Evolutionary conservation across 352 stramenopile species (phyloP).

Genomic region (Thalassiosira allenii): DNA sequence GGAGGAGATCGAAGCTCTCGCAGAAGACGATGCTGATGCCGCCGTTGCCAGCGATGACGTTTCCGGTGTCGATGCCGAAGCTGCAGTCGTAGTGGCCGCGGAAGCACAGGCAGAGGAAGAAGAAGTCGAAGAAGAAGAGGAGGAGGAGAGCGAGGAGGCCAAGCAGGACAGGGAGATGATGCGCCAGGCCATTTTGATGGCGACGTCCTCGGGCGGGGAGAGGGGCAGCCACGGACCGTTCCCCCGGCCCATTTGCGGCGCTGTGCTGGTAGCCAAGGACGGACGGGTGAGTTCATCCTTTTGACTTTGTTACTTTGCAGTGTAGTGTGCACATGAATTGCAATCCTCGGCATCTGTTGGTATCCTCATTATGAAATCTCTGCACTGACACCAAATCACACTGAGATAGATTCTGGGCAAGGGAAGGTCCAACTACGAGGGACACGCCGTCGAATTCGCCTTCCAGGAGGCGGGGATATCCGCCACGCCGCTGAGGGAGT

Average conservation of each 20-base stretch:
- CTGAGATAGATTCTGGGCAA: slow-evolving; percentile 68
- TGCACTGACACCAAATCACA: too few species aligned
- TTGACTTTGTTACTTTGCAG: too few species aligned
- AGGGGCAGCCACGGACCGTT: slow-evolving; percentile 50
- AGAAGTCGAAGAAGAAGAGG: slow-evolving; percentile 19
- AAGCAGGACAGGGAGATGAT: slow-evolving; percentile 40
- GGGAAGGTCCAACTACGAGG: slow-evolving; percentile 62
- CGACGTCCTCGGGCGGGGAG: slow-evolving; percentile 49
- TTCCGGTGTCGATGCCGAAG: too few species aligned
- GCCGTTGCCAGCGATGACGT: too few species aligned
- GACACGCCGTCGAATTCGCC: slow-evolving; percentile 67
- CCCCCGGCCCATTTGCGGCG: slow-evolving; percentile 66
- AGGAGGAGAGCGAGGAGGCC: slow-evolving; percentile 18
- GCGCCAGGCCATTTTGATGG: slow-evolving; percentile 43
- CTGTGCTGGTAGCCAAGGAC: slow-evolving; percentile 70
- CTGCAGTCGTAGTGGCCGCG: too few species aligned
- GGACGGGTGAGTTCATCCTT: too few species aligned
- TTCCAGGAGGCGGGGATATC: slow-evolving; percentile 68
- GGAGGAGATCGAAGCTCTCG: too few species aligned
- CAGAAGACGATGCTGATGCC: too few species aligned
- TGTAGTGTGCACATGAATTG: too few species aligned
- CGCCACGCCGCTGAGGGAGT: slow-evolving; percentile 71
- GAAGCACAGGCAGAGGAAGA: too few species aligned
- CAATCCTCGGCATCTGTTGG: too few species aligned
- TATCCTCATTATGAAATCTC: too few species aligned